Base-by-base conservation (phyloP, 257 asterid genomes). In the Datura wrightii region DNA sequence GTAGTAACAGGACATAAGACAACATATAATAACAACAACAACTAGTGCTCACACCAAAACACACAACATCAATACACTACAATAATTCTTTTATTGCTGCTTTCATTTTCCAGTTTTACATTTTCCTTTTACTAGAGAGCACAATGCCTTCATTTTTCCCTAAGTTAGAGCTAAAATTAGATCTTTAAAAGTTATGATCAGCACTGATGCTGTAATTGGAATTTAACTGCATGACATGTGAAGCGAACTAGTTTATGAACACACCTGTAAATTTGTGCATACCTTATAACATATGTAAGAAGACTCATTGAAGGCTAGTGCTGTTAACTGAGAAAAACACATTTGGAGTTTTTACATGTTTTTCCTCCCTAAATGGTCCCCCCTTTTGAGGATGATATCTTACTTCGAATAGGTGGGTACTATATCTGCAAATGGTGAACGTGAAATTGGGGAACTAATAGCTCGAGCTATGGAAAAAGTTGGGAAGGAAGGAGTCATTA, bases 391-490 rank as follows among this genome's bases (percentile, higher is more conserved):
- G 44, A 34, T 78, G 36, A 67, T 83, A 50, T 85, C 56, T 83
- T 79, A 31, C 72, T 82, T 92, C 8, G 4, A 69, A 85, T 82
- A 95, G 98, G 98, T 94, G 86, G 99, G 92, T 54, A 93, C 99
- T 50, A 90, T 95, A 88, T 94, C 99, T 82, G 98, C 97, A 55
- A 95, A 95, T 79, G 96, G 97, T 81, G 99, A 95, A 86, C 91
- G 87, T 59, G 97, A 93, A 86, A 95, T 95, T 85, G 99, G 99
- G 86, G 99, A 95, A 85, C 80, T 90, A 55, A 85, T 95, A 87
- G 98, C 97, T 55, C 92, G 94, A 83, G 99, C 97, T 42, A 95
- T 95, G 97, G 98, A 93, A 92, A 94, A 92, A 93, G 99, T 95
- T 85, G 99, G 99, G 85, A 95, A 93, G 92, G 97, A 95, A 86